A percentile compares a stretch with the other conserved stretches of the same genome.
Conservation (phyloP, 805 yeast species). For the Scheffersomyces lignosus region DNA sequence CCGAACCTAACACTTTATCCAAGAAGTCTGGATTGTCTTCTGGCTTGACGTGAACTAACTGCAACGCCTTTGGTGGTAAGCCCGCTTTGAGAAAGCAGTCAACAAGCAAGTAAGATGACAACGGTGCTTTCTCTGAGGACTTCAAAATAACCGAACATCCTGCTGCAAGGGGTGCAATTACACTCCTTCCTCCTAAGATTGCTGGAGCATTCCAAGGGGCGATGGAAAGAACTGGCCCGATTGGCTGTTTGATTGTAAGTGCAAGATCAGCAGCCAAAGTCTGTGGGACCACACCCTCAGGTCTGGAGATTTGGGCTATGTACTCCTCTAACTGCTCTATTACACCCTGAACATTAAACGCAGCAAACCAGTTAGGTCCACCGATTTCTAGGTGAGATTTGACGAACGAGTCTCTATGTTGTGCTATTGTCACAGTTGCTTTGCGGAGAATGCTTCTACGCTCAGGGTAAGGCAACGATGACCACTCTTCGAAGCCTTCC, state of each 20-base stretch:
- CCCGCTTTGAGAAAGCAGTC: constrained; percentile 39
- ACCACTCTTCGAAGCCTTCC: constrained; percentile 30
- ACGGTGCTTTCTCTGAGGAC: constrained; percentile 41
- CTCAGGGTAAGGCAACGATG: constrained; percentile 11
- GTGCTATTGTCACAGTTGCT: constrained; percentile 14
- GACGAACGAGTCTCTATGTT: constrained; percentile 9
- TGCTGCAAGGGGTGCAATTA: constrained; percentile 47
- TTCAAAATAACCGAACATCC: constrained; percentile 49
- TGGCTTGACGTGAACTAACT: constrained; percentile 30
- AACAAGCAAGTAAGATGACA: constrained; percentile 28
- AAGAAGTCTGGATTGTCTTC: constrained; percentile 24
- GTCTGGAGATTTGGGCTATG: constrained; percentile 19
- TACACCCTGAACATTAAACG: constrained; percentile 29
- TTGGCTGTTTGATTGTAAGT: constrained; percentile 34
- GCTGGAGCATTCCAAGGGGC: constrained; percentile 54
- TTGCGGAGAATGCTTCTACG: constrained; percentile 19
- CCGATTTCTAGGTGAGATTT: constrained; percentile 33
- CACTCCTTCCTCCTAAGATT: constrained; percentile 37
- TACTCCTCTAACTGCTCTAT: constrained; percentile 31
- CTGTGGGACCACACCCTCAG: background rate
- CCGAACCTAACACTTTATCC: constrained; percentile 24
- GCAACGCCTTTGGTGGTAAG: constrained; percentile 35
- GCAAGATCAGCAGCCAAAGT: constrained; percentile 17
- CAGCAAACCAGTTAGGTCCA: constrained; percentile 34
- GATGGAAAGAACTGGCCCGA: constrained; percentile 47